Evolutionary conservation across 2,329 filamentous ascomycete species (phyloP).

Genomic region (Nothophaeocryptopus gaeumannii): DNA sequence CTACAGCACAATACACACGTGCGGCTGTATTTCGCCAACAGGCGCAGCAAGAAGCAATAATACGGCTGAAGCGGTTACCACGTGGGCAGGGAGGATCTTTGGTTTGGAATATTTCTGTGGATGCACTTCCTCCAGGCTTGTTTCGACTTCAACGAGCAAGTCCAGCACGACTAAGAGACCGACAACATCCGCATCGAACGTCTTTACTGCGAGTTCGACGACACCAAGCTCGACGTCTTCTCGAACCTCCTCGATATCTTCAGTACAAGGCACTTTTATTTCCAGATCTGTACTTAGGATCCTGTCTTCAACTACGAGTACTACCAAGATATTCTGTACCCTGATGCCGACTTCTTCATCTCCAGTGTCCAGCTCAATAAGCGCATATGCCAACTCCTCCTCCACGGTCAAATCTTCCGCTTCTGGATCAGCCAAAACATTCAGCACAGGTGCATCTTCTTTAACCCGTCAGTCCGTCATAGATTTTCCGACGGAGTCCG

Average conservation of each 20-base stretch:
- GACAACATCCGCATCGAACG: not conserved
- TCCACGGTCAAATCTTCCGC: not conserved
- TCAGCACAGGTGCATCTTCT: not conserved
- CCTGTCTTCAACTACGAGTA: not conserved
- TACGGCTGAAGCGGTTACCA: not conserved
- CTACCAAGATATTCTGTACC: not conserved
- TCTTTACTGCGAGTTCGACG: not conserved
- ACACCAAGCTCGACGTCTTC: not conserved
- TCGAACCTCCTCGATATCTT: too few relatives aligned
- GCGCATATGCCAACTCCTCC: not conserved
- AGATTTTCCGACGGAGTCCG: too few relatives aligned
- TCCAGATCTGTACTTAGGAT: not conserved
- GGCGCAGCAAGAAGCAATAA: conserved; percentile 2
- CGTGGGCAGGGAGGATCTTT: not conserved
- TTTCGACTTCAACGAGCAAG: not conserved
- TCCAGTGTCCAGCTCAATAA: not conserved
- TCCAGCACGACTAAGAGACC: not conserved
- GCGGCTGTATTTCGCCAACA: conserved; percentile 7
- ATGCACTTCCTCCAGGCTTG: not conserved
- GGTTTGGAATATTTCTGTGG: conserved; percentile 1
- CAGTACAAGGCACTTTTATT: not conserved
- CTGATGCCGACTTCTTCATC: not conserved
- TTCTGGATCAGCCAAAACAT: not conserved
- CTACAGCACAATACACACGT: conserved; percentile 2
- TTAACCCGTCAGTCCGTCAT: too few relatives aligned